Evolutionary conservation across 1,139 yeast genomes (phyloP), one percentile per base, ranked within the genome.

Genomic region (Lodderomyces elongisporus): DNA sequence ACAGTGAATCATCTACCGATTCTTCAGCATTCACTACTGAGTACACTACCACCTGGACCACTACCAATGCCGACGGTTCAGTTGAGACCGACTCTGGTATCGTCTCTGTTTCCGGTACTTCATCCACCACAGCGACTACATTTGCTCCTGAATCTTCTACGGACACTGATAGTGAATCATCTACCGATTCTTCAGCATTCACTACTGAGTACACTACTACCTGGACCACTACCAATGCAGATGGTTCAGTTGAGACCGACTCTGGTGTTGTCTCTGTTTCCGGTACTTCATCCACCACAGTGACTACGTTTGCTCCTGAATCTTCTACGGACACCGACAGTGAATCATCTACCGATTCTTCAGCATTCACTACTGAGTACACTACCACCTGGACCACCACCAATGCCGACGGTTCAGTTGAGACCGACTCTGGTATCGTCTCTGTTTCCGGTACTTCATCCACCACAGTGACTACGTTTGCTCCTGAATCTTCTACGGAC

Each of bases 31-130:
- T 13, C 26, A 24, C 7, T 6, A 47, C 51, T 15, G 46, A 48
- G n/a, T 43, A 37, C 39, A 36, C 45, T 7, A 43, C 53, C 14
- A 48, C 52, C 4, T 43, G 43, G 40, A 35, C 44, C 7, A 45
- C 51, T 10, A 50, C 54, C 6, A 33, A 36, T 10, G 10, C 42
- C 9, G 47, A 45, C 38, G 54, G 54, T 6, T 34, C 39, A 6
- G 34, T 39, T 25, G 27, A 32, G 6, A 48, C 53, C 22, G 42
- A 37, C 3, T 37, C 43, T 14, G 51, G 49, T 4, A 34, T 23
- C 14, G 35, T 32, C 10, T 25, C 29, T n/a, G n/a, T n/a, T n/a
- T n/a, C n/a, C n/a, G n/a, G n/a, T n/a, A n/a, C n/a, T n/a, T n/a
- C n/a, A n/a, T n/a, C n/a, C n/a, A n/a, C n/a, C n/a, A n/a, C n/a